A percentile compares a stretch with the other conserved stretches of the same genome.
Evolutionary conservation across 805 yeast species (phyloP).

Genomic region (Schizosaccharomyces japonicus): DNA sequence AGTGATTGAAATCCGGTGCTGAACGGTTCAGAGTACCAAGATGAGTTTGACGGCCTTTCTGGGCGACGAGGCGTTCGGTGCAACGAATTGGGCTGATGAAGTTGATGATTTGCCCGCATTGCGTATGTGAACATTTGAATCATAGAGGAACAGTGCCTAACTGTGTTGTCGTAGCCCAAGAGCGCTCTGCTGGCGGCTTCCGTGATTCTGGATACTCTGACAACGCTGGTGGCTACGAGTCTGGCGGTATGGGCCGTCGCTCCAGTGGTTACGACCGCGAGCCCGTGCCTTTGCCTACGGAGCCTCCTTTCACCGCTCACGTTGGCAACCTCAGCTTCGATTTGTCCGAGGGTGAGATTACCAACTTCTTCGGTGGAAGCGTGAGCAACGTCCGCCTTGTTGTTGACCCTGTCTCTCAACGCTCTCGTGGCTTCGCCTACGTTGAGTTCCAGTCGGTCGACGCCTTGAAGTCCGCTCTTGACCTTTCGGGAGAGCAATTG

Average conservation of each 20-base stretch:
- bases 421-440: constrained; percentile 70
- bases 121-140: constrained; percentile 7
- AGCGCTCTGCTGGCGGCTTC: not conserved
- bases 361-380: constrained; percentile 19
- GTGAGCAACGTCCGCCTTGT: constrained; percentile 51
- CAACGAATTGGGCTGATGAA: constrained; percentile 11
- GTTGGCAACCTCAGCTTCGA: constrained; percentile 72
- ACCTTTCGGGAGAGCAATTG: constrained; percentile 45
- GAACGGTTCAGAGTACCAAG: constrained; percentile 7
- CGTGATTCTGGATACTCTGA: not conserved
- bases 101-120: constrained; percentile 11
- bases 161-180: not conserved
- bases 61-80: constrained; percentile 8
- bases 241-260: not conserved
- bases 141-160: not conserved
- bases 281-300: constrained; percentile 70
- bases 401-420: constrained; percentile 36
- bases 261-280: constrained; percentile 21
- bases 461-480: constrained; percentile 50
- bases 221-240: not conserved
- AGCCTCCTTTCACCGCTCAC: constrained; percentile 80
- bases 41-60: constrained; percentile 10
- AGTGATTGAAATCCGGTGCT: not conserved
- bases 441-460: constrained; percentile 69
- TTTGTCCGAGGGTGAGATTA: constrained; percentile 32